Percentiles rank a stretch among this genome's conserved stretches.
Evolutionary conservation across 306 rosid species (phyloP).

Genomic region (Astragalus membranaceus): DNA sequence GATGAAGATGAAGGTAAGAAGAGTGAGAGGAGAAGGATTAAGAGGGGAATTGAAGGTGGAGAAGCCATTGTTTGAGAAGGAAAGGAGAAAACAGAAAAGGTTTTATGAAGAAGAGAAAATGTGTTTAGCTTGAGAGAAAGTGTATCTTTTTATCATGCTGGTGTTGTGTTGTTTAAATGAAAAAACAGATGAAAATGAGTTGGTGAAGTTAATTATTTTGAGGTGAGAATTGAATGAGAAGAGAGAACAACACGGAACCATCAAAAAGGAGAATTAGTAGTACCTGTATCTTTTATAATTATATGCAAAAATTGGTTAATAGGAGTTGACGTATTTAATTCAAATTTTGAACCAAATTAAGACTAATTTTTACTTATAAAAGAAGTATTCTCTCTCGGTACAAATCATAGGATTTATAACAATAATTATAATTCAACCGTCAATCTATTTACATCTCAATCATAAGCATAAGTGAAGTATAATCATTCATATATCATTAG

Average conservation of each 20-base stretch:
- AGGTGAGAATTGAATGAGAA: background rate
- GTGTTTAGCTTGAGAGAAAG: background rate
- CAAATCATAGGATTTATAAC: too few species aligned
- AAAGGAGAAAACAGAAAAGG: too few species aligned
- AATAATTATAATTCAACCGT: too few species aligned
- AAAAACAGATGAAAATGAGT: background rate
- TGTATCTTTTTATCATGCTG: background rate
- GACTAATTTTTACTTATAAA: too few species aligned
- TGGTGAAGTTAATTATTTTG: background rate
- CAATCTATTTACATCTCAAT: too few species aligned
- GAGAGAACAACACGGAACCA: background rate
- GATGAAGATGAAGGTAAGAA: slow-evolving; percentile 24
- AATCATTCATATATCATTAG: too few species aligned
- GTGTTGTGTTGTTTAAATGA: background rate
- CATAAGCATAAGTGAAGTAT: too few species aligned
- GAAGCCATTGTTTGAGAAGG: slow-evolving; percentile 25
- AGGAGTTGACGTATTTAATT: too few species aligned
- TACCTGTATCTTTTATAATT: too few species aligned
- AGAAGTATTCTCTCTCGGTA: too few species aligned
- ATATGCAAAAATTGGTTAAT: too few species aligned
- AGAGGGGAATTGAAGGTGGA: background rate
- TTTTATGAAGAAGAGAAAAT: background rate
- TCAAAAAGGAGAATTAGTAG: background rate
- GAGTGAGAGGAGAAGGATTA: slow-evolving; percentile 4
- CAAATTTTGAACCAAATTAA: too few species aligned